phyloP scores from a whole-genome alignment of 805 yeast species.

The Barnettozyma siamensis region DNA sequence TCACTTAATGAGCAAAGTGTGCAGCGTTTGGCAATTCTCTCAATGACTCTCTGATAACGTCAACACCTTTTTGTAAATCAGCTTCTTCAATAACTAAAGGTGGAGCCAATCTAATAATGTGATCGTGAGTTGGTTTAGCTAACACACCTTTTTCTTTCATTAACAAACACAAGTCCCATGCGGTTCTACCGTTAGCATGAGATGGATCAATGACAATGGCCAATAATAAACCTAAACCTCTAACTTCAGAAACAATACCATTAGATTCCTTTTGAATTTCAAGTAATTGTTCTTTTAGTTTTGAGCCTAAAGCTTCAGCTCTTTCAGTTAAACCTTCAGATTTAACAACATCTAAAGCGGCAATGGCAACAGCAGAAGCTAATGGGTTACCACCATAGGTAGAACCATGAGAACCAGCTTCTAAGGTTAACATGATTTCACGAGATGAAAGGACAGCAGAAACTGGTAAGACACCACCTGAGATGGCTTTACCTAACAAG shows the following conservation, averaged over 20 bases:
- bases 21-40: constrained; percentile 47
- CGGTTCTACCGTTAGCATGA: constrained; percentile 82
- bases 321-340: constrained; percentile 84
- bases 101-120: constrained; percentile 93
- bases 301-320: constrained; percentile 64
- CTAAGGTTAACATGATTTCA: constrained; percentile 82
- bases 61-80: constrained; percentile 78
- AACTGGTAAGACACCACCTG: constrained; percentile 93
- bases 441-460: constrained; percentile 87
- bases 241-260: constrained; percentile 54
- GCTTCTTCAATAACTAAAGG: constrained; percentile 88
- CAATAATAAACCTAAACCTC: constrained; percentile 71
- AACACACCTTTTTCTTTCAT: constrained; percentile 86
- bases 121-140: constrained; percentile 96
- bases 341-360: constrained; percentile 83
- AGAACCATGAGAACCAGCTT: constrained; percentile 96
- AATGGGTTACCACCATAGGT: constrained; percentile 98
- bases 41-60: constrained; percentile 59
- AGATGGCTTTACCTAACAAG: constrained; percentile 87
- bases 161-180: constrained; percentile 91
- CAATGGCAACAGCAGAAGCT: constrained; percentile 88
- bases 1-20: constrained; percentile 13
- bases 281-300: constrained; percentile 54
- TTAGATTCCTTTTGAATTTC: constrained; percentile 46
- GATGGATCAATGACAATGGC: constrained; percentile 88